Evolutionary conservation across 371 early-diverging fungal species (phyloP), one percentile per base, ranked within the genome.

Genomic region (Mucor sp.): DNA sequence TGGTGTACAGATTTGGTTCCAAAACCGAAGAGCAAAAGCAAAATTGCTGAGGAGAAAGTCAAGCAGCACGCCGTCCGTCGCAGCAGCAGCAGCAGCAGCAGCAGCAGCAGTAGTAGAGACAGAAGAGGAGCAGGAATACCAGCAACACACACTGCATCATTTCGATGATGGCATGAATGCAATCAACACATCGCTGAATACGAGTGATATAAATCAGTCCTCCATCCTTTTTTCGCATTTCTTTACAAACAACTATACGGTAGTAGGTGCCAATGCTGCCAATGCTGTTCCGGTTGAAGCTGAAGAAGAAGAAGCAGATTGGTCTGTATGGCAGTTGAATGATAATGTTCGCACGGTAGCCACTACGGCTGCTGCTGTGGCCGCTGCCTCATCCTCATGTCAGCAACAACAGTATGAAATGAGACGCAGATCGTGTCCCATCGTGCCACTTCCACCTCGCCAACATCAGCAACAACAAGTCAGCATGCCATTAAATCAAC

Each of bases 1-100:
- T 56, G 90, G 91, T 62, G 93, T 99, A 47, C 97, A 99, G 76
- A 93, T 98, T 63, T 98, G 99, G 99, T 99, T 99, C 80, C 99
- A 99, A 78, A 99, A 99, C 83, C 88, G 95, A 63, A 87, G 99
- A 61, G 97, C 97, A 48, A 97, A 97, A 80, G 82, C 77, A 35
- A 81, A 81, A 48, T 35, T 75, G 47, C 71, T 75, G 43, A 67
- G 72, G 60, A 67, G 74, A 59, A 77, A 68, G 64, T 48, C 69
- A 43, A 55, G 47, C 14, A 33, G 33, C 33, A 37, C 23, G 17
- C 43, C 44, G 0, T 58, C 32, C 39, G 17, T 12, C 37, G 63
- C 48, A 3, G 39, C 39, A 23, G 8, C 30, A 55, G 47, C 12
- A 30, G 30, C 30, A 55, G 47, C 12, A 30, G 30, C 30, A 35